These are phyloP conservation scores for Amanita pallidorosea DNA, from an alignment of 768 basidiomycete genomes.

Conservation along the genomic window DNA sequence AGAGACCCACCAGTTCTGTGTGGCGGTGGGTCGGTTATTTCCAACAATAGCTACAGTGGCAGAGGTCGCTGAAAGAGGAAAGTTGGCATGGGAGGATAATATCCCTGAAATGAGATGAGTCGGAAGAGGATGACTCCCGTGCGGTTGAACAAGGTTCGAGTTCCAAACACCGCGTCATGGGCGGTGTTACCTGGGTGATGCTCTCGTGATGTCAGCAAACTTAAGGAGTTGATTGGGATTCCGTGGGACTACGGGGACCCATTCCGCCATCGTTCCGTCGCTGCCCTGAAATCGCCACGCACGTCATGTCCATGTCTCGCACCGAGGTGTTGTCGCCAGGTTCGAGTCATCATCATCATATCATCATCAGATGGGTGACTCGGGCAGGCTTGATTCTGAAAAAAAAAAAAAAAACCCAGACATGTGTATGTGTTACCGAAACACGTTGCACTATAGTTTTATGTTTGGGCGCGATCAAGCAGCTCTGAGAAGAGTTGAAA, in stretches of 20 bases:
- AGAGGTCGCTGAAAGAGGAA: neutral
- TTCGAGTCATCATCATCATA: too few relatives aligned
- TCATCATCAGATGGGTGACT: too few relatives aligned
- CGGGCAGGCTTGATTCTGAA: too few relatives aligned
- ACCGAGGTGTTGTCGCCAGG: too few relatives aligned
- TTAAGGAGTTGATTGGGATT: neutral
- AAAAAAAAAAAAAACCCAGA: too few relatives aligned
- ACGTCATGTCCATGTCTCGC: neutral
- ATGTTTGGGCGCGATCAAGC: neutral
- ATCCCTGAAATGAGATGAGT: neutral
- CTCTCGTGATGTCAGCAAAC: neutral
- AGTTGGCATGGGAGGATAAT: neutral
- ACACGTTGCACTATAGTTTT: too few relatives aligned
- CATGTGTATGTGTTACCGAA: too few relatives aligned
- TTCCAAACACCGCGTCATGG: neutral
- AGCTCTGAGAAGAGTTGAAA: neutral
- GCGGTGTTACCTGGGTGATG: neutral
- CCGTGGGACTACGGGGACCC: neutral
- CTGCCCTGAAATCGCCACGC: neutral
- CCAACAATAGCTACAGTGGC: conserved; percentile 1
- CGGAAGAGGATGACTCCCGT: neutral
- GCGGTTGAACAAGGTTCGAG: too few relatives aligned
- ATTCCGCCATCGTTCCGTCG: neutral
- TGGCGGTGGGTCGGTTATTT: neutral
- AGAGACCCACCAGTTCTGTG: neutral